These are phyloP conservation scores for Aureobasidium zeae DNA, from an alignment of 2,329 filamentous ascomycete genomes.

Conservation along the genomic window DNA sequence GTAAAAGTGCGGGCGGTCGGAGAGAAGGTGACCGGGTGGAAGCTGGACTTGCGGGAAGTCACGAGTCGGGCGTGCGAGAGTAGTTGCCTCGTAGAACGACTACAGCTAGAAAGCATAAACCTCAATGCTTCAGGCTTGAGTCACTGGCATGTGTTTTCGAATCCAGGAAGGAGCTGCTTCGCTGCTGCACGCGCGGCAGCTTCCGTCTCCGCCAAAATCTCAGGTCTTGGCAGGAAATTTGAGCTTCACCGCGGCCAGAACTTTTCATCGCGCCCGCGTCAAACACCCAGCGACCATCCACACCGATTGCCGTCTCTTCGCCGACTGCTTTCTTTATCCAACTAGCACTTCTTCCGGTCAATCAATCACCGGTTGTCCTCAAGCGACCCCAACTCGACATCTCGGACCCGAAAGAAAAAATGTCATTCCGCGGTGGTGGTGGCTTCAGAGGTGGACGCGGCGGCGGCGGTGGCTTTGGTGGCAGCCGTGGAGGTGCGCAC, in stretches of 20 bases:
- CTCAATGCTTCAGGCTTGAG: no score
- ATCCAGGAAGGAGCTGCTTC: neutral
- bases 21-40: neutral
- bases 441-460: conserved; percentile 24
- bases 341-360: neutral
- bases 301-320: conserved; percentile 3
- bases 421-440: conserved; percentile 23
- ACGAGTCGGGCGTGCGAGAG: neutral
- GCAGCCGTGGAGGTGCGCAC: conserved; percentile 24
- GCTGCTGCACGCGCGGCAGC: neutral
- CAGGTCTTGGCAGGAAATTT: conserved; percentile 8
- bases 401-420: conserved; percentile 16
- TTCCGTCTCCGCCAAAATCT: conserved; percentile 5
- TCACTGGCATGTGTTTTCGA: neutral
- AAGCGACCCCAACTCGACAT: conserved; percentile 4
- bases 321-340: neutral
- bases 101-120: conserved; percentile 13
- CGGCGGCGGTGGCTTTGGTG: conserved; percentile 20
- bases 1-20: conserved; percentile 6
- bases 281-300: conserved; percentile 1
- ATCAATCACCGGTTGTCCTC: neutral
- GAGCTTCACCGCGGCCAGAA: neutral
- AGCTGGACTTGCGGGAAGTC: neutral
- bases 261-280: conserved; percentile 4
- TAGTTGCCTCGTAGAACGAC: conserved; percentile 5